phyloP scores from a whole-genome alignment of 257 asterid genomes.

The Petunia axillaris region DNA sequence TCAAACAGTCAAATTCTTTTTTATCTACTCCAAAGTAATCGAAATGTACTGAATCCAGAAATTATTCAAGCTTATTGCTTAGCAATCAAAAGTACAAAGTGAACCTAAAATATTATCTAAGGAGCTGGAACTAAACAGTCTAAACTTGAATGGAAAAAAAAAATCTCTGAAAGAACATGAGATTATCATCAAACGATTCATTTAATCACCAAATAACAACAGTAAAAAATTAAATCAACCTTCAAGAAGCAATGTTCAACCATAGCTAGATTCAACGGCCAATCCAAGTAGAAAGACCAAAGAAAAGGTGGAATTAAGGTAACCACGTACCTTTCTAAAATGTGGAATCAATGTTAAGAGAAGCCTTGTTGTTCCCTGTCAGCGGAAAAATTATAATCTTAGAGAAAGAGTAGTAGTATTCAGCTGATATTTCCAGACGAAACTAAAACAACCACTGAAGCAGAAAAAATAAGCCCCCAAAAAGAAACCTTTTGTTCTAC shows the following conservation, averaged over 20 bases:
- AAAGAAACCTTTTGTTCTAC: not conserved
- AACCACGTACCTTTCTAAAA: slow-evolving; percentile 75
- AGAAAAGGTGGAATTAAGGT: not conserved
- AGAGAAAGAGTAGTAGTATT: not conserved
- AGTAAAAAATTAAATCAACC: not conserved
- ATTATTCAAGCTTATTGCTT: not conserved
- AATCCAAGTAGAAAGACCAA: not conserved
- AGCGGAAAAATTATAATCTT: slow-evolving; percentile 27
- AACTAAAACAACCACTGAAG: not conserved
- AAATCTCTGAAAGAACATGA: not conserved
- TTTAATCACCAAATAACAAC: not conserved
- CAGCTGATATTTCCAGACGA: not conserved
- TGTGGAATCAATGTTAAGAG: slow-evolving; percentile 83
- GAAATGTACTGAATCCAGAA: slow-evolving; percentile 12
- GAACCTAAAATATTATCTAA: slow-evolving; percentile 7
- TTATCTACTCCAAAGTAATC: not conserved
- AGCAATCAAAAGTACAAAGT: not conserved
- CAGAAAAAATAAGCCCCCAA: too few relatives aligned
- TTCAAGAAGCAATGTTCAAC: not conserved
- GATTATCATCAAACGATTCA: not conserved
- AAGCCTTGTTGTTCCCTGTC: slow-evolving; percentile 86
- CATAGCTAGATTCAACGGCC: not conserved
- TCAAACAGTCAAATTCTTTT: not conserved
- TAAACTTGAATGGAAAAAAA: not conserved
- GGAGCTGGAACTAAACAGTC: not conserved